phyloP scores from a whole-genome alignment of 2,329 filamentous ascomycete genomes.

The Alternaria novae-zelandiae region DNA sequence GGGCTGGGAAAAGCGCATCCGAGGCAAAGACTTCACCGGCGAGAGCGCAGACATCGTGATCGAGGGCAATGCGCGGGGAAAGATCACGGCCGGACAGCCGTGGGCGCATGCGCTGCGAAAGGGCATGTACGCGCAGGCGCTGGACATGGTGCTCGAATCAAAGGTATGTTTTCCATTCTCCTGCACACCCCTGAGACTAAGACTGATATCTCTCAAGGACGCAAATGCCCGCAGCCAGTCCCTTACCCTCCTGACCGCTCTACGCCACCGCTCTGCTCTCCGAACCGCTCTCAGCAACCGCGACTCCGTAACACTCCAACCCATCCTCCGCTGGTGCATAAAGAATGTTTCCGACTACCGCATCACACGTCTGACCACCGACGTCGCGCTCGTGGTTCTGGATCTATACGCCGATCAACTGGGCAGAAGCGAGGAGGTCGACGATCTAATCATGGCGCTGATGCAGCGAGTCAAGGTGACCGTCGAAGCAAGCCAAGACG shows the following conservation, averaged over 20 bases:
- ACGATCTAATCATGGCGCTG: constrained; percentile 71
- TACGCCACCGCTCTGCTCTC: constrained; percentile 13
- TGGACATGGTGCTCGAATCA: constrained; percentile 74
- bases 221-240: constrained; percentile 49
- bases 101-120: constrained; percentile 87
- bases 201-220: constrained; percentile 27
- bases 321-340: constrained; percentile 82
- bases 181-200: background rate
- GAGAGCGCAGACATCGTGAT: constrained; percentile 90
- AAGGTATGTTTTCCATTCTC: constrained; percentile 32
- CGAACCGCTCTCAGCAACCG: constrained; percentile 71
- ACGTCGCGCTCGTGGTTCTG: constrained; percentile 80
- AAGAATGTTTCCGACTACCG: constrained; percentile 82
- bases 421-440: constrained; percentile 74
- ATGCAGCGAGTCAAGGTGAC: constrained; percentile 75
- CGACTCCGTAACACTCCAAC: constrained; percentile 80
- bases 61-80: constrained; percentile 71
- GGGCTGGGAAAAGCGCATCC: constrained; percentile 66
- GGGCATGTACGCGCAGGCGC: constrained; percentile 75
- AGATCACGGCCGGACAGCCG: constrained; percentile 67
- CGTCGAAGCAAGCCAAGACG: constrained; percentile 83
- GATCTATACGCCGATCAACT: constrained; percentile 87
- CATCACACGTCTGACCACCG: constrained; percentile 80
- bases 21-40: constrained; percentile 79
- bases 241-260: constrained; percentile 73